Conservation (phyloP, 495 filamentous ascomycete genomes). For the Oidiodendron maius region DNA sequence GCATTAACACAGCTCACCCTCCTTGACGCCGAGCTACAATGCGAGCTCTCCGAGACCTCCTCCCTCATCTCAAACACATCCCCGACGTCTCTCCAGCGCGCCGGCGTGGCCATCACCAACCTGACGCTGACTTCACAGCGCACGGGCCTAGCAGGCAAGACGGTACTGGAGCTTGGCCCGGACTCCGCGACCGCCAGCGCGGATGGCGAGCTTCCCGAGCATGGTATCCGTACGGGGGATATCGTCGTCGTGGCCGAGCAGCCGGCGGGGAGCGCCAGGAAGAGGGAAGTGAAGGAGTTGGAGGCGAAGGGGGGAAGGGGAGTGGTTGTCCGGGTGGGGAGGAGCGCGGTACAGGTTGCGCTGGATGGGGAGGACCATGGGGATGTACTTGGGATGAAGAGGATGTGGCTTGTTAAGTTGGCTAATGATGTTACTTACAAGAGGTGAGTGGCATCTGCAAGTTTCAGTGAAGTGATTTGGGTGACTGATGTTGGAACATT, state of each 20-base stretch:
- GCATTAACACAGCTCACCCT: constrained; percentile 72
- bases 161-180: constrained; percentile 71
- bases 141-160: constrained; percentile 87
- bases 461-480: neutral
- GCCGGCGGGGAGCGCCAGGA: constrained; percentile 61
- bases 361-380: constrained; percentile 53
- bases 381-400: constrained; percentile 52
- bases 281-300: constrained; percentile 61
- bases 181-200: constrained; percentile 56
- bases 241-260: constrained; percentile 78
- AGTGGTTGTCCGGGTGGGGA: constrained; percentile 68
- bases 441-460: constrained; percentile 40
- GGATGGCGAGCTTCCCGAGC: constrained; percentile 57
- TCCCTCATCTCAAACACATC: constrained; percentile 63
- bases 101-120: constrained; percentile 83
- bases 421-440: constrained; percentile 92
- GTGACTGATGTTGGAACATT: constrained; percentile 19
- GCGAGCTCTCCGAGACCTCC: constrained; percentile 70
- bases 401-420: constrained; percentile 72
- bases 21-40: constrained; percentile 68
- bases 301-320: constrained; percentile 65
- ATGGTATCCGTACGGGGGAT: constrained; percentile 84
- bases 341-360: constrained; percentile 63
- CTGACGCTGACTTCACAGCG: constrained; percentile 69
- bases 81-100: constrained; percentile 70